Evolutionary conservation across 2,329 filamentous ascomycete species (phyloP).

Genomic region (Venturiaceae sp.): DNA sequence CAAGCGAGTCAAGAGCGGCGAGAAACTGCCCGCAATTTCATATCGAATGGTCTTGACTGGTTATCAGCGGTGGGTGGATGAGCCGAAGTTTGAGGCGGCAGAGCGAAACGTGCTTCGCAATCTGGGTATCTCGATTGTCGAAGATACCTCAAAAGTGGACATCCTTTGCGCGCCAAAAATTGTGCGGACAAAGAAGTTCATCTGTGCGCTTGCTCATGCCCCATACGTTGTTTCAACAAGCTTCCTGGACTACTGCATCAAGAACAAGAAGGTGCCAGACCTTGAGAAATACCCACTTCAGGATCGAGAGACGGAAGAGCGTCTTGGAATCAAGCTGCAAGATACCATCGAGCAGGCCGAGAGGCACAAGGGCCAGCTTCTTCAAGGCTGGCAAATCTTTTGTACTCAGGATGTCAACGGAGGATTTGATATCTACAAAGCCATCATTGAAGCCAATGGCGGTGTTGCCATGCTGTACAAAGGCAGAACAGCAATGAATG

Average conservation of each 20-base stretch:
- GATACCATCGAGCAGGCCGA: conserved; percentile 62
- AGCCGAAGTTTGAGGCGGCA: conserved; percentile 62
- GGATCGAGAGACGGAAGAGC: conserved; percentile 64
- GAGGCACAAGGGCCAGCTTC: conserved; percentile 64
- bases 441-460: conserved; percentile 82
- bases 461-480: conserved; percentile 72
- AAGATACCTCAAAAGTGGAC: conserved; percentile 67
- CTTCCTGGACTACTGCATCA: conserved; percentile 71
- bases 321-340: conserved; percentile 58
- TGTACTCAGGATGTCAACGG: conserved; percentile 73
- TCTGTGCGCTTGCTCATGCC: conserved; percentile 73
- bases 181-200: conserved; percentile 87
- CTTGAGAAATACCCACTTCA: conserved; percentile 57
- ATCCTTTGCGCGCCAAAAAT: conserved; percentile 82
- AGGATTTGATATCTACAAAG: conserved; percentile 73
- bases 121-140: conserved; percentile 71
- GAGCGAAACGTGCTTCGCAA: conserved; percentile 68
- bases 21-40: conserved; percentile 48
- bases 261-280: conserved; percentile 54
- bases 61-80: conserved; percentile 70
- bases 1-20: conserved; percentile 33
- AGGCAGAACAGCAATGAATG: conserved; percentile 57
- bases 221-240: conserved; percentile 66
- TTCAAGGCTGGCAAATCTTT: conserved; percentile 71
- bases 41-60: conserved; percentile 77